These are phyloP conservation scores for Fusarium oligoseptatum DNA, from an alignment of 2,329 filamentous ascomycete genomes.

Conservation along the genomic window DNA sequence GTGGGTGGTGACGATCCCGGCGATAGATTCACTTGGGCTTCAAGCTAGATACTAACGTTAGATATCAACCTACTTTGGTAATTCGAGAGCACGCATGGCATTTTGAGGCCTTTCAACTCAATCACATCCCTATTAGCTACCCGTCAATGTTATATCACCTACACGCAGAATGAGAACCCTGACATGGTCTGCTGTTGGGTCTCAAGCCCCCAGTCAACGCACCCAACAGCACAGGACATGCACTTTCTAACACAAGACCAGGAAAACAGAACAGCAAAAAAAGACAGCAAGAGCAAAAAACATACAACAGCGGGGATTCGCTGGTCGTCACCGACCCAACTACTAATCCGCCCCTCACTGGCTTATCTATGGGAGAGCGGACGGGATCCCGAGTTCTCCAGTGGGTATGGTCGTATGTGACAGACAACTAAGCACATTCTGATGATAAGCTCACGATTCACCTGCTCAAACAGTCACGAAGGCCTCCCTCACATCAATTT, in stretches of 20 bases:
- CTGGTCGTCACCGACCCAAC: neutral
- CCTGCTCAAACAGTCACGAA: neutral
- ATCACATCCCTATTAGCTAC: neutral
- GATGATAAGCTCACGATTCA: neutral
- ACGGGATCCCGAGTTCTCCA: constrained; percentile 6
- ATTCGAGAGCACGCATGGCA: neutral
- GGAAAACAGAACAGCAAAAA: neutral
- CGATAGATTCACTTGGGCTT: neutral
- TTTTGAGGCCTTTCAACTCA: neutral
- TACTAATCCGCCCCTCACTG: neutral
- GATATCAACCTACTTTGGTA: neutral
- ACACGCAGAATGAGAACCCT: neutral
- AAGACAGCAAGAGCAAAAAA: neutral
- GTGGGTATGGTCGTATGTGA: constrained; percentile 8
- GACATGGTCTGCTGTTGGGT: neutral
- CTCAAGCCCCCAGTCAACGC: neutral
- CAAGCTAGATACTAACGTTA: neutral
- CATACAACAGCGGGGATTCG: constrained; percentile 10
- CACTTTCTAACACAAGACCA: neutral
- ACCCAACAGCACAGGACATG: neutral
- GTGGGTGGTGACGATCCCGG: neutral
- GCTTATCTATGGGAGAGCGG: constrained; percentile 5
- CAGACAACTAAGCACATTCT: neutral
- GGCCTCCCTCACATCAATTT: neutral
- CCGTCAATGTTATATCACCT: neutral